These are phyloP conservation scores for Serendipita sp. DNA, from an alignment of 768 basidiomycete genomes.

Conservation along the genomic window DNA sequence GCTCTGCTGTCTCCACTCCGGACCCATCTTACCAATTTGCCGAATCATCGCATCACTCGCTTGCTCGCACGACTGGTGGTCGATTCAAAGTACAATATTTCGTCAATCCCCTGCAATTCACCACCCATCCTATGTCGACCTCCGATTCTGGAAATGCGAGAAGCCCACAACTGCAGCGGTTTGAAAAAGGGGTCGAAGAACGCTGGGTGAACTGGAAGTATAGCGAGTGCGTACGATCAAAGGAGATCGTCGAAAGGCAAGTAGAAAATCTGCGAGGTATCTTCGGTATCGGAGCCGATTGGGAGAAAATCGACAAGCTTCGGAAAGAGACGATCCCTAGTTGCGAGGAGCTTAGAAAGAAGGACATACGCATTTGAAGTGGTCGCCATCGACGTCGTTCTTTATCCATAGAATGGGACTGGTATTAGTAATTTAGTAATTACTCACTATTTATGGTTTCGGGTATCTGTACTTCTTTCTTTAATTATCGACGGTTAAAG, in stretches of 20 bases:
- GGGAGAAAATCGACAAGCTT: conserved; percentile 70
- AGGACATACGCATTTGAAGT: conserved; percentile 23
- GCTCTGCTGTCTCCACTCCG: conserved; percentile 39
- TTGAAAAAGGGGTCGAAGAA: conserved; percentile 65
- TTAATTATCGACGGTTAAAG: no score
- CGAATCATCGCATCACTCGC: conserved; percentile 40
- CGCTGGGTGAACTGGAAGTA: conserved; percentile 57
- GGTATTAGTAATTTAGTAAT: no score
- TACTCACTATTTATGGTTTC: no score
- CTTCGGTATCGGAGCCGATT: conserved; percentile 85
- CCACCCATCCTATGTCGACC: conserved; percentile 57
- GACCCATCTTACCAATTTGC: conserved; percentile 71
- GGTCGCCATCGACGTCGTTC: not conserved
- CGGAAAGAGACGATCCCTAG: conserved; percentile 49
- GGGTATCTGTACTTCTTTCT: no score
- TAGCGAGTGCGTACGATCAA: conserved; percentile 50
- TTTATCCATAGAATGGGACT: no score
- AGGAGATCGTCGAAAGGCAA: conserved; percentile 49
- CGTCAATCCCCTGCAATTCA: conserved; percentile 64
- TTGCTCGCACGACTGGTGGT: conserved; percentile 49
- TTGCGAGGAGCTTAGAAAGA: conserved; percentile 59
- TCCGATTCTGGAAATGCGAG: conserved; percentile 16
- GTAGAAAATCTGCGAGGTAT: conserved; percentile 69
- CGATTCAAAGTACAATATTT: conserved; percentile 64
- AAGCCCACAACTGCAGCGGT: conserved; percentile 31